A percentile compares a stretch with the other conserved stretches of the same genome.
phyloP scores from a whole-genome alignment of 306 rosid species.

The Begonia fuchsioides region DNA sequence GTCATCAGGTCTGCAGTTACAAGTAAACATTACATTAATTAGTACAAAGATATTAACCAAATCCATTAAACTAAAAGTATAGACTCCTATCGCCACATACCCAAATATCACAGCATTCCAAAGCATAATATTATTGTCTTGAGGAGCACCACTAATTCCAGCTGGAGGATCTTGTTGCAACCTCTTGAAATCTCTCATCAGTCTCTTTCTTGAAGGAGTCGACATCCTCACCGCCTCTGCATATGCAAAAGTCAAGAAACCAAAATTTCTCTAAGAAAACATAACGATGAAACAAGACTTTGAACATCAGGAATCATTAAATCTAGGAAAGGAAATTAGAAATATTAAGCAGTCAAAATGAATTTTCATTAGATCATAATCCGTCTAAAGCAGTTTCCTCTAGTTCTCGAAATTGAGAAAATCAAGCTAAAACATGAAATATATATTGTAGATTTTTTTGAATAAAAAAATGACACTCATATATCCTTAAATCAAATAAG shows the following conservation, averaged over 20 bases:
- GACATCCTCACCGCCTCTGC: constrained; percentile 69
- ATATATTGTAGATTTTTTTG: too few relatives aligned
- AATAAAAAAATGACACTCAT: too few relatives aligned
- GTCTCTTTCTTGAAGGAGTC: constrained; percentile 83
- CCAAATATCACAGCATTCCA: constrained; percentile 99
- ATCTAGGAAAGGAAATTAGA: too few relatives aligned
- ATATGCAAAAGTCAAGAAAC: constrained; percentile 9
- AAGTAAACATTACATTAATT: constrained; percentile 5
- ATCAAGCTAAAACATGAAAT: too few relatives aligned
- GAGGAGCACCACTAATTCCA: constrained; percentile 94
- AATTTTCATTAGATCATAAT: too few relatives aligned
- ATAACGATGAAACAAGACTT: not conserved
- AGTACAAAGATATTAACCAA: not conserved
- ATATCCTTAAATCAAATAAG: too few relatives aligned
- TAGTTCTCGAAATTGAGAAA: too few relatives aligned
- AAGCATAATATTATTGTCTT: constrained; percentile 86
- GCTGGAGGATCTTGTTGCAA: constrained; percentile 93
- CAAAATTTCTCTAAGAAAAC: not conserved
- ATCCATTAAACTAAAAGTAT: not conserved
- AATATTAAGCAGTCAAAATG: too few relatives aligned
- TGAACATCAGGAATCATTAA: too few relatives aligned
- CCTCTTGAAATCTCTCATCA: constrained; percentile 94
- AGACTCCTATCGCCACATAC: constrained; percentile 26
- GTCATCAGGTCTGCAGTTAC: constrained; percentile 66
- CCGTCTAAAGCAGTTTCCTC: too few relatives aligned